These are phyloP conservation scores for Taiozyma onychis DNA, from an alignment of 1,139 yeast genomes.

Conservation along the genomic window DNA sequence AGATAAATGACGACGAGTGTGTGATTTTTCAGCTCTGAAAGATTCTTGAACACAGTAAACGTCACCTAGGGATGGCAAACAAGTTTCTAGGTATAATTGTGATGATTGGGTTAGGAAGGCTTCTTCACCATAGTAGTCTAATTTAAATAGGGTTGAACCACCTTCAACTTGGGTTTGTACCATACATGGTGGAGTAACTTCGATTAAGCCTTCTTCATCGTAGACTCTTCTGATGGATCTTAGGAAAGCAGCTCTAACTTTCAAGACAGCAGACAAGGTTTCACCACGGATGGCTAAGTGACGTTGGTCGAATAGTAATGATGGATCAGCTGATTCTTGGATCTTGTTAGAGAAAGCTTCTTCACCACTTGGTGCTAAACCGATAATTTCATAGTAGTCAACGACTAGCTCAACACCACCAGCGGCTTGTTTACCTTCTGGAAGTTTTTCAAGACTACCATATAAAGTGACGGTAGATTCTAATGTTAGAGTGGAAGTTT, in stretches of 20 bases:
- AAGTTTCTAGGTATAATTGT: conserved; percentile 93
- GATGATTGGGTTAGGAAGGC: conserved; percentile 97
- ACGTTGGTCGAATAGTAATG: conserved; percentile 87
- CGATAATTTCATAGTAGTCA: conserved; percentile 83
- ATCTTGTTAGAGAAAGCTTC: conserved; percentile 93
- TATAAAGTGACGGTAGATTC: conserved; percentile 79
- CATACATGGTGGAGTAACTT: conserved; percentile 99
- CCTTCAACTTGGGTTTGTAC: conserved; percentile 99
- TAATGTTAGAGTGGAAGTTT: conserved; percentile 77
- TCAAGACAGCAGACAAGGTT: conserved; percentile 88
- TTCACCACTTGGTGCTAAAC: conserved; percentile 94
- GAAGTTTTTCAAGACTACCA: conserved; percentile 78
- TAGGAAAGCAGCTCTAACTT: conserved; percentile 82
- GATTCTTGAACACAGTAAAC: conserved; percentile 97
- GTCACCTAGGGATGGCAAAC: conserved; percentile 94
- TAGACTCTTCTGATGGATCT: conserved; percentile 71
- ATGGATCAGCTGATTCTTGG: conserved; percentile 91
- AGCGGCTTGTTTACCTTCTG: conserved; percentile 96
- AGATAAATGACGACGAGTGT: conserved; percentile 95
- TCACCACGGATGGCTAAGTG: conserved; percentile 96
- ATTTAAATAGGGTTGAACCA: conserved; percentile 90
- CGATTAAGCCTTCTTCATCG: conserved; percentile 68
- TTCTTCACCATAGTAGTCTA: conserved; percentile 95
- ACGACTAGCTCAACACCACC: conserved; percentile 94
- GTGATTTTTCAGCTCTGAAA: conserved; percentile 98